Percentiles rank a stretch among this genome's conserved stretches.
Evolutionary conservation across 2,329 filamentous ascomycete genomes (phyloP).

Genomic region (Phaeosphaeriaceae sp.): DNA sequence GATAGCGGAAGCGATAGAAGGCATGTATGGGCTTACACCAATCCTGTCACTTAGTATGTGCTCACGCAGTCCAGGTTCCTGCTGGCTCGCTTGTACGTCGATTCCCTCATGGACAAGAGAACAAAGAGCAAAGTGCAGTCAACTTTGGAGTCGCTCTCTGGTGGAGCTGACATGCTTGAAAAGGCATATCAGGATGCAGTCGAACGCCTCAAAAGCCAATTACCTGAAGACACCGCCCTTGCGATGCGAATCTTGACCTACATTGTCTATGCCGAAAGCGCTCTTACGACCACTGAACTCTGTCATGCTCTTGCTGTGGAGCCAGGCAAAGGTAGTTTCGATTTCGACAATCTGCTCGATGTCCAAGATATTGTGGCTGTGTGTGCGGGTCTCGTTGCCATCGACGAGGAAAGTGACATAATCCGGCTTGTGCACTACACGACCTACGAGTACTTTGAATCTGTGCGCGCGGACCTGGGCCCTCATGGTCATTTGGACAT

Average conservation of each 20-base stretch:
- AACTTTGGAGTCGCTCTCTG: conserved; percentile 8
- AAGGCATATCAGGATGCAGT: conserved; percentile 15
- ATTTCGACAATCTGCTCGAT: conserved; percentile 14
- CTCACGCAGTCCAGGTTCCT: conserved; percentile 12
- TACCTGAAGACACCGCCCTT: conserved; percentile 34
- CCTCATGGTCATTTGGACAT: conserved; percentile 32
- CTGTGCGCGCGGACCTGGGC: conserved; percentile 24
- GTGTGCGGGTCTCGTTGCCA: conserved; percentile 22
- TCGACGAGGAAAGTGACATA: conserved; percentile 32
- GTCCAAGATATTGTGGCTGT: conserved; percentile 19
- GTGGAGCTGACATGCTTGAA: conserved; percentile 8
- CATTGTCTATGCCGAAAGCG: conserved; percentile 17
- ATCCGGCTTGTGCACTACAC: conserved; percentile 38
- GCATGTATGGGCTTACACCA: neutral
- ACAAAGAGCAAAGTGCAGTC: conserved; percentile 5
- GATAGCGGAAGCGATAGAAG: conserved; percentile 20
- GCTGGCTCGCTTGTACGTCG: conserved; percentile 16
- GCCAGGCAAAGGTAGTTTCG: conserved; percentile 5
- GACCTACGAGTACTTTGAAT: conserved; percentile 34
- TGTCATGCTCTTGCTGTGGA: conserved; percentile 22
- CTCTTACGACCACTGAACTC: conserved; percentile 21
- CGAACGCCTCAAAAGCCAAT: conserved; percentile 50
- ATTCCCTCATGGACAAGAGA: conserved; percentile 16
- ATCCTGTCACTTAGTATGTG: neutral
- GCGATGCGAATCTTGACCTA: conserved; percentile 40